These are phyloP conservation scores for Scheffersomyces titani DNA, from an alignment of 1,139 yeast genomes.

Conservation along the genomic window DNA sequence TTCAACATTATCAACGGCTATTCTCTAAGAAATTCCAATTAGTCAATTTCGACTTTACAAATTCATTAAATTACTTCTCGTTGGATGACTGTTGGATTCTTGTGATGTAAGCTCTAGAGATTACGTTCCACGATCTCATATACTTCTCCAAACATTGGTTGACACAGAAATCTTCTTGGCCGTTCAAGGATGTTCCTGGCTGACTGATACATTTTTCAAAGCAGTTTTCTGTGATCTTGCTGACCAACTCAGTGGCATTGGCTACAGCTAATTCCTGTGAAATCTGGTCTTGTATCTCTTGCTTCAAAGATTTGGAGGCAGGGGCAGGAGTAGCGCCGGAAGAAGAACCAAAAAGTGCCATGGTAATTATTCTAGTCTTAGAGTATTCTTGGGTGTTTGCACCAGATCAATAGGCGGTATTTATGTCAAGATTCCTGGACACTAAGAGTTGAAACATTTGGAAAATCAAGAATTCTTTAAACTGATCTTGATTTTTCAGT, in stretches of 20 bases:
- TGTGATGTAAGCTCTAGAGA: slow-evolving; percentile 72
- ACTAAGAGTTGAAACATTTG: background rate
- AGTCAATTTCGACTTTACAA: background rate
- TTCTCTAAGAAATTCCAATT: too few species aligned
- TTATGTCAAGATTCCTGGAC: background rate
- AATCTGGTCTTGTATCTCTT: slow-evolving; percentile 69
- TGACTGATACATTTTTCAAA: slow-evolving; percentile 70
- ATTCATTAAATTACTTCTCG: background rate
- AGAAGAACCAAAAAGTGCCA: slow-evolving; percentile 37
- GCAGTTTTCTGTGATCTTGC: slow-evolving; percentile 86
- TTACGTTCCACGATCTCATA: slow-evolving; percentile 87
- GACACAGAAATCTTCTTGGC: slow-evolving; percentile 52
- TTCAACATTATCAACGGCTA: background rate
- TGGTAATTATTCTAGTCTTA: slow-evolving; percentile 6
- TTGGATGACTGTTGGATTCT: slow-evolving; percentile 54
- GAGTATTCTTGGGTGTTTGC: background rate
- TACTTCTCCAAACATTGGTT: slow-evolving; percentile 82
- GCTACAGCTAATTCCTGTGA: slow-evolving; percentile 84
- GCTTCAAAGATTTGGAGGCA: slow-evolving; percentile 40
- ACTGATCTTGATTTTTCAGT: background rate
- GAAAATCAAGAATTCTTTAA: background rate
- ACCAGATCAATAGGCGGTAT: background rate
- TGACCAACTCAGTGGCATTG: slow-evolving; percentile 84
- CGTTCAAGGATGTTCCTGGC: slow-evolving; percentile 47
- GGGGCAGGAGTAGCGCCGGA: slow-evolving; percentile 19